Evolutionary conservation across 495 filamentous ascomycete genomes (phyloP).

Genomic region (Aspergillus coremiiformis): DNA sequence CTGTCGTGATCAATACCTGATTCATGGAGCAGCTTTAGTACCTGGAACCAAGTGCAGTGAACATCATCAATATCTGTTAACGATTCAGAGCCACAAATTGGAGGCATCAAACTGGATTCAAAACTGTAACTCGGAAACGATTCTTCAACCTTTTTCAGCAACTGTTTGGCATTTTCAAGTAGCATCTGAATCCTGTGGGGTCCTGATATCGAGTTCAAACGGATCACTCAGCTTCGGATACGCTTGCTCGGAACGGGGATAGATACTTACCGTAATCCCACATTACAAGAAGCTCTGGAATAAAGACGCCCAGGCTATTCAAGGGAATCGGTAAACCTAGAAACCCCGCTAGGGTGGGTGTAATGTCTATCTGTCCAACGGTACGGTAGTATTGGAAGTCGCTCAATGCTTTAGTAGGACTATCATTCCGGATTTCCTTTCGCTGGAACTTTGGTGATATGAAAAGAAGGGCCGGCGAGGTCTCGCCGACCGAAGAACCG

Average conservation of each 20-base stretch:
- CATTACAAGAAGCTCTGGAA: constrained; percentile 66
- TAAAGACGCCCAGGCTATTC: constrained; percentile 87
- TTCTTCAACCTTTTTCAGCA: constrained; percentile 62
- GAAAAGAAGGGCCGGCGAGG: constrained; percentile 85
- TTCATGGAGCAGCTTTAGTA: constrained; percentile 16
- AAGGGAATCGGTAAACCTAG: constrained; percentile 84
- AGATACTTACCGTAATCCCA: constrained; percentile 52
- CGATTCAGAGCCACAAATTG: constrained; percentile 36
- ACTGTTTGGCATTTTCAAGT: constrained; percentile 68
- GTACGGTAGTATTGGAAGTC: constrained; percentile 74
- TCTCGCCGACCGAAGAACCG: constrained; percentile 86
- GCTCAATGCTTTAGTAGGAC: constrained; percentile 29
- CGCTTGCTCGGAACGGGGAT: neutral
- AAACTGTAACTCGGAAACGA: constrained; percentile 57
- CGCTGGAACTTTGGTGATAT: constrained; percentile 75
- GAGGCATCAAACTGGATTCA: constrained; percentile 22
- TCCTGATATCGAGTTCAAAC: constrained; percentile 11
- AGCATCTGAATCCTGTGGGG: constrained; percentile 57
- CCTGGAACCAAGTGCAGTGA: constrained; percentile 56
- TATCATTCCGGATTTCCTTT: constrained; percentile 38
- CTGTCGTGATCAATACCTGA: neutral
- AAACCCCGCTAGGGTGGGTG: constrained; percentile 79
- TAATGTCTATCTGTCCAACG: constrained; percentile 89
- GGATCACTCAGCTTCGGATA: neutral
- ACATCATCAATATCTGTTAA: constrained; percentile 49